phyloP scores from a whole-genome alignment of 495 filamentous ascomycete species.

The Podospora appendiculata region DNA sequence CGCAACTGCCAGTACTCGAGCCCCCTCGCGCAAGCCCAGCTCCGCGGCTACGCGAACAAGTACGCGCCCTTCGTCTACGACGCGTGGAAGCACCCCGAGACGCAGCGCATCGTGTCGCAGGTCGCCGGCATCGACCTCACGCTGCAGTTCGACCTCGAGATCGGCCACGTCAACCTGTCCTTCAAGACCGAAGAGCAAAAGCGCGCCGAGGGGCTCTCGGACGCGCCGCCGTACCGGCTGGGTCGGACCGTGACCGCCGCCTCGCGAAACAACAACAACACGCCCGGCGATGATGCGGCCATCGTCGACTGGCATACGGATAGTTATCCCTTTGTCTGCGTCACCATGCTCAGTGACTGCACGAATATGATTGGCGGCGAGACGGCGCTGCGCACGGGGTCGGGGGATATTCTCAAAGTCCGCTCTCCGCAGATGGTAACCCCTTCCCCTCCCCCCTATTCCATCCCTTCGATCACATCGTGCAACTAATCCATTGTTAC shows the following conservation, averaged over 20 bases:
- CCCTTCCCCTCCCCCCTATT: not conserved
- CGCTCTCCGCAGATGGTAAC: slow-evolving; percentile 57
- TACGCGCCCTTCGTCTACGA: slow-evolving; percentile 56
- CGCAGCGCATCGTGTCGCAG: slow-evolving; percentile 56
- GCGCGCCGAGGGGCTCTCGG: slow-evolving; percentile 25
- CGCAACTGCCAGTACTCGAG: slow-evolving; percentile 57
- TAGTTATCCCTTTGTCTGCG: slow-evolving; percentile 71
- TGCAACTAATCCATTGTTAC: not conserved
- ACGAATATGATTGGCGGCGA: slow-evolving; percentile 65
- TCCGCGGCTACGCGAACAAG: slow-evolving; percentile 63
- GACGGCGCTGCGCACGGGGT: slow-evolving; percentile 55
- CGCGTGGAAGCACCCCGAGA: slow-evolving; percentile 60
- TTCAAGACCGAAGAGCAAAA: slow-evolving; percentile 45
- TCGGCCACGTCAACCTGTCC: slow-evolving; percentile 65
- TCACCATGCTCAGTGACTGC: slow-evolving; percentile 68
- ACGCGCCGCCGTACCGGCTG: too few relatives aligned
- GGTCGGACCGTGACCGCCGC: too few relatives aligned
- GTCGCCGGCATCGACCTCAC: slow-evolving; percentile 70
- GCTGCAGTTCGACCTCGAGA: slow-evolving; percentile 64
- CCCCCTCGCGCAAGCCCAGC: slow-evolving; percentile 56
- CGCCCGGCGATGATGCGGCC: slow-evolving; percentile 39
- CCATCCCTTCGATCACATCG: not conserved
- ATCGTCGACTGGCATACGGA: slow-evolving; percentile 70
- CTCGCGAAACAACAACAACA: too few relatives aligned
- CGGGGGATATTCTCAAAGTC: slow-evolving; percentile 58